Evolutionary conservation across 495 filamentous ascomycete species (phyloP).

Genomic region (Cercophora samala): DNA sequence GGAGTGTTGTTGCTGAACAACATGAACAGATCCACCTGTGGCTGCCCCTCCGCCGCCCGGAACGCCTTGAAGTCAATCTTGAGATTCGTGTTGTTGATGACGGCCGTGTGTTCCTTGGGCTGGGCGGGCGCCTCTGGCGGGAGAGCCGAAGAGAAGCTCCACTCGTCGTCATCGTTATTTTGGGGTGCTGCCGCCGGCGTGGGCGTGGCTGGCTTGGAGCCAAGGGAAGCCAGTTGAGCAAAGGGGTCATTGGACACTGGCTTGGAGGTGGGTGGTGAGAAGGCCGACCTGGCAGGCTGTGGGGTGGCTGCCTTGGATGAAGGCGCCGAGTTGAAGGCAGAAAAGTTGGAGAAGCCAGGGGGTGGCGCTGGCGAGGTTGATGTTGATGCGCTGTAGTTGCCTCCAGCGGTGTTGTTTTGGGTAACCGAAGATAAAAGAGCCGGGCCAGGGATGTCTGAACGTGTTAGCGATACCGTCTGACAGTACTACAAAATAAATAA

Average conservation of each 20-base stretch:
- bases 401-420: conserved; percentile 53
- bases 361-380: conserved; percentile 33
- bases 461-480: conserved; percentile 10
- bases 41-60: conserved; percentile 45
- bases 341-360: conserved; percentile 59
- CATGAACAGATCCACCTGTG: conserved; percentile 59
- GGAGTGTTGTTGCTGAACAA: conserved; percentile 75
- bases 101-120: conserved; percentile 45
- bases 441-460: conserved; percentile 57
- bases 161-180: conserved; percentile 75
- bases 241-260: conserved; percentile 59
- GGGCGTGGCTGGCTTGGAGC: conserved; percentile 33
- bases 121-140: conserved; percentile 53
- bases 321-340: conserved; percentile 47
- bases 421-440: conserved; percentile 62
- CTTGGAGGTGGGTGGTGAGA: conserved; percentile 39
- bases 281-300: conserved; percentile 45
- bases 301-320: conserved; percentile 47
- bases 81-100: conserved; percentile 50
- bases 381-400: conserved; percentile 23
- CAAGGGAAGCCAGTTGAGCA: conserved; percentile 60
- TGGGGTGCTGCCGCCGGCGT: conserved; percentile 34
- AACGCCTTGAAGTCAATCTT: conserved; percentile 50
- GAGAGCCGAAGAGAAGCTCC: conserved; percentile 86
- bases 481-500: neutral